phyloP scores from a whole-genome alignment of 1,284 basidiomycete genomes.

The Cutaneotrichosporon sp. region DNA sequence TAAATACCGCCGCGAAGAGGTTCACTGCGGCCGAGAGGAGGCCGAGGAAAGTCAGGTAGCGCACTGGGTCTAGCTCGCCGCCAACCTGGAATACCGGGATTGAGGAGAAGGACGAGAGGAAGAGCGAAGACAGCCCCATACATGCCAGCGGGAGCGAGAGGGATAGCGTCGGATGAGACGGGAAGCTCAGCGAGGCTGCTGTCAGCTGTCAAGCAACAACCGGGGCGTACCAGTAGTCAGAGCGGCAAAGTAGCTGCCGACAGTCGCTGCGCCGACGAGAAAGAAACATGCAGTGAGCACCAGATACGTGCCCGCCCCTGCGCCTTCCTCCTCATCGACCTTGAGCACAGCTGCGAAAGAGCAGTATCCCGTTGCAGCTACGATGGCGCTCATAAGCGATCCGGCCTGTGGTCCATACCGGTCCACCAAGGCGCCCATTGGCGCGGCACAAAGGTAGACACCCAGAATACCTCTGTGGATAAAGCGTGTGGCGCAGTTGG shows the following conservation, averaged over 20 bases:
- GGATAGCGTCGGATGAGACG: constrained; percentile 43
- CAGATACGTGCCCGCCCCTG: constrained; percentile 25
- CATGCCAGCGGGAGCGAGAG: constrained; percentile 46
- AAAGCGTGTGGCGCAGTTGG: no score
- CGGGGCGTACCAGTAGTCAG: constrained; percentile 40
- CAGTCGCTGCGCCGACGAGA: constrained; percentile 44
- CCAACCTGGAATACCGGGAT: constrained; percentile 27
- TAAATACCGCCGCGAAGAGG: constrained; percentile 42
- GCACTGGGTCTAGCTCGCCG: constrained; percentile 36
- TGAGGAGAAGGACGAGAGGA: constrained; percentile 42
- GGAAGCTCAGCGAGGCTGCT: constrained; percentile 45
- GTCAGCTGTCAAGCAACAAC: neutral
- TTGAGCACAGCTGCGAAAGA: constrained; percentile 38
- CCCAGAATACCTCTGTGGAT: constrained; percentile 47
- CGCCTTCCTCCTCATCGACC: neutral
- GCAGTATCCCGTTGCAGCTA: constrained; percentile 41
- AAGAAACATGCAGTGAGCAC: constrained; percentile 37
- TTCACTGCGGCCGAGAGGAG: constrained; percentile 39
- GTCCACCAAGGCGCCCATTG: constrained; percentile 44
- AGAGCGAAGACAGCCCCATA: constrained; percentile 45
- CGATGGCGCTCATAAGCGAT: constrained; percentile 39
- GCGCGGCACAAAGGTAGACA: constrained; percentile 47
- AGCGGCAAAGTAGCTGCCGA: constrained; percentile 47
- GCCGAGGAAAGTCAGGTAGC: constrained; percentile 43
- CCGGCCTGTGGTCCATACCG: constrained; percentile 42